Percentiles rank a stretch among this genome's conserved stretches.
Conservation (phyloP, 345 rosid genomes). For the Bruguiera parviflora region DNA sequence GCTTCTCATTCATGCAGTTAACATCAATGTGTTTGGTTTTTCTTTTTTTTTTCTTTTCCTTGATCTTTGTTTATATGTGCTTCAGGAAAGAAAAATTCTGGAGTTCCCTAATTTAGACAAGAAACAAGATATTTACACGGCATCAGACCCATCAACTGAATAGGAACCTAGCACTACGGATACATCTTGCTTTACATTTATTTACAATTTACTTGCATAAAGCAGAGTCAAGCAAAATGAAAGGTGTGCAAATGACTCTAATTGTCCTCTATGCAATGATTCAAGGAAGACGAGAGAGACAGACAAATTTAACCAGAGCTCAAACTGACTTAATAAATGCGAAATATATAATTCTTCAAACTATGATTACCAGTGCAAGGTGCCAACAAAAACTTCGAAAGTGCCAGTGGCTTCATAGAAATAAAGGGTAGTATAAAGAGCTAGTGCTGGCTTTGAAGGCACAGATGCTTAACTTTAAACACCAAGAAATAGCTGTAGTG, state of each 20-base stretch:
- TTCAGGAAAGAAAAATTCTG: background rate
- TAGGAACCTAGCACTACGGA: background rate
- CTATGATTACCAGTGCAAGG: too few relatives aligned
- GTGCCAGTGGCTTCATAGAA: too few relatives aligned
- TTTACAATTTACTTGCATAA: background rate
- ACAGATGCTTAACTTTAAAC: too few relatives aligned
- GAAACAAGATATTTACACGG: background rate
- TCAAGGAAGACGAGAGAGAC: too few relatives aligned
- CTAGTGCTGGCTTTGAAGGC: too few relatives aligned
- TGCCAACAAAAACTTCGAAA: too few relatives aligned
- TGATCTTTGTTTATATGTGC: background rate
- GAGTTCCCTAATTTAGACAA: background rate
- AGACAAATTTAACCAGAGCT: too few relatives aligned
- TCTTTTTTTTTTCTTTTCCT: background rate
- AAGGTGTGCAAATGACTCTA: background rate
- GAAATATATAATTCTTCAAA: too few relatives aligned
- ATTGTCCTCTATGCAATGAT: background rate
- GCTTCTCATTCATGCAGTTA: background rate
- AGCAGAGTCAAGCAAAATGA: background rate
- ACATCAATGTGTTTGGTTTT: too few relatives aligned
- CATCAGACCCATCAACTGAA: conserved; percentile 1
- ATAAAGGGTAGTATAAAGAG: too few relatives aligned
- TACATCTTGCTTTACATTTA: background rate
- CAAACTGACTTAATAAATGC: too few relatives aligned
- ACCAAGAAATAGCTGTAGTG: background rate